Conservation (phyloP, 371 early-diverging fungal species). For the Mortierella sp. region DNA sequence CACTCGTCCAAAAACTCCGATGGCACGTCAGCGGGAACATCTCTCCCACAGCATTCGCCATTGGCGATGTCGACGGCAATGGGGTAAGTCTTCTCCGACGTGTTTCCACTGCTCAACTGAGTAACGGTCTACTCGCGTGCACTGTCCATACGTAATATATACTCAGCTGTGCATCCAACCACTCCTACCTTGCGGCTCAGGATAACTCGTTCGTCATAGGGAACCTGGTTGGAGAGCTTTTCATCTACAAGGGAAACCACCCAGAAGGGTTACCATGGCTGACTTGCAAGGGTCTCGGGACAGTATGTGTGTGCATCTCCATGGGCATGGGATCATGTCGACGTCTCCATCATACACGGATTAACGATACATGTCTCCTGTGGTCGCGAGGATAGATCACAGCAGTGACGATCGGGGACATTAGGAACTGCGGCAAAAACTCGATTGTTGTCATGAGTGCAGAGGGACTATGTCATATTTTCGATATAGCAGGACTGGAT, state of each 20-base stretch:
- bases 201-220: constrained; percentile 88
- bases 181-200: constrained; percentile 50
- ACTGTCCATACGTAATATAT: too few species aligned
- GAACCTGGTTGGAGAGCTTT: constrained; percentile 79
- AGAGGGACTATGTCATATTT: constrained; percentile 75
- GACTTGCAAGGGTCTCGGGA: constrained; percentile 70
- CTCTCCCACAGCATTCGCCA: constrained; percentile 81
- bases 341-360: too few species aligned
- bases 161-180: not conserved
- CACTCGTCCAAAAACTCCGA: constrained; percentile 77
- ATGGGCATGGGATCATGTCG: too few species aligned
- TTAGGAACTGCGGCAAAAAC: constrained; percentile 71
- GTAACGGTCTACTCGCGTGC: too few species aligned
- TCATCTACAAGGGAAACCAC: constrained; percentile 81
- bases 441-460: constrained; percentile 75
- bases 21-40: constrained; percentile 88
- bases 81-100: constrained; percentile 58
- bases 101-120: too few species aligned
- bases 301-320: constrained; percentile 54
- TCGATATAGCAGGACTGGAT: constrained; percentile 63
- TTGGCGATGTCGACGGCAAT: constrained; percentile 86
- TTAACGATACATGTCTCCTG: too few species aligned
- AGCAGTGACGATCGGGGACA: constrained; percentile 75
- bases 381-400: constrained; percentile 60
- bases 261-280: constrained; percentile 62